phyloP scores from a whole-genome alignment of 108 stramenopile genomes.

The Pseudonitzschia multiseries region DNA sequence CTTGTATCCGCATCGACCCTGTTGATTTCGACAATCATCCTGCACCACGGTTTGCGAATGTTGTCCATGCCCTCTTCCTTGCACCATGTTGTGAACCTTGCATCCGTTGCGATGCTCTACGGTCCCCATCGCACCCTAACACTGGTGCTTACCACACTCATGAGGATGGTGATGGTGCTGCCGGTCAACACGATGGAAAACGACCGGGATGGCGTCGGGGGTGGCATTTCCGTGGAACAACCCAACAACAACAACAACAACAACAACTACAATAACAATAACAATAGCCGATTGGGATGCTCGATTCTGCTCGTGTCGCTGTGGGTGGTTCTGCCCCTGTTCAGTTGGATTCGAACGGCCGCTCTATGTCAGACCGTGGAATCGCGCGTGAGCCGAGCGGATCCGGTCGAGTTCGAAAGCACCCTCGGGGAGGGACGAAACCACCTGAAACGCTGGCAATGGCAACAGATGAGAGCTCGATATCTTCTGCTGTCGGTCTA shows the following conservation, averaged over 20 bases:
- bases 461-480: conserved; percentile 4
- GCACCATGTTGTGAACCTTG: conserved; percentile 27
- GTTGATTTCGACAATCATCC: not conserved
- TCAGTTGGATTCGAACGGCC: conserved; percentile 1
- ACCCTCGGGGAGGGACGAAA: not conserved
- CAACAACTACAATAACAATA: not conserved
- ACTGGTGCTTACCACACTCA: not conserved
- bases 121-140: conserved; percentile 14
- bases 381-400: not conserved
- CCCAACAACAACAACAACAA: not conserved
- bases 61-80: conserved; percentile 20
- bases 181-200: not conserved
- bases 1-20: not conserved
- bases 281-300: not conserved
- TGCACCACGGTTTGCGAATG: conserved; percentile 23
- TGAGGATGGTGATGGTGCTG: conserved; percentile 5
- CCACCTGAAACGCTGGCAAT: conserved; percentile 1
- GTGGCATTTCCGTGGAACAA: not conserved
- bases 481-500: conserved; percentile 9
- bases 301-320: conserved; percentile 9
- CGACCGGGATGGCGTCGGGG: too few species aligned
- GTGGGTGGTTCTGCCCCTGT: not conserved
- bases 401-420: conserved; percentile 9
- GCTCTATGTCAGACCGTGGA: not conserved
- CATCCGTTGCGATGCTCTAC: not conserved